A percentile compares a stretch with the other conserved stretches of the same genome.
These are phyloP conservation scores for Lactarius sanguifluus DNA, from an alignment of 768 basidiomycete species.

Conservation along the genomic window DNA sequence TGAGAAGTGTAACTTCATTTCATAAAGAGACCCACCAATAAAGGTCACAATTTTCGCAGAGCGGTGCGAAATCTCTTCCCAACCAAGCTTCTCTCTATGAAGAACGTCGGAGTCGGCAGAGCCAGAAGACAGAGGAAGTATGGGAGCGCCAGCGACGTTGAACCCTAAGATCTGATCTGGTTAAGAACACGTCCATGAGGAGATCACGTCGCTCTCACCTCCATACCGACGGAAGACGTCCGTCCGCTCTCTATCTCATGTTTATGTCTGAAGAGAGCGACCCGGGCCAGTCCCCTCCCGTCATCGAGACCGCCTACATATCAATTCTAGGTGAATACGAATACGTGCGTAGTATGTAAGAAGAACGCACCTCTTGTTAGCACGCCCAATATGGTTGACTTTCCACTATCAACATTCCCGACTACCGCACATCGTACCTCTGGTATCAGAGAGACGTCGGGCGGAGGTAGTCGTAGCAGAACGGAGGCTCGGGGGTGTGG, in stretches of 20 bases:
- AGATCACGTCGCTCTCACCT: conserved; percentile 50
- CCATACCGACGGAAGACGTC: conserved; percentile 96
- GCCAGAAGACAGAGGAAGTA: conserved; percentile 64
- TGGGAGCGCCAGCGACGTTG: conserved; percentile 68
- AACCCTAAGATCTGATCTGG: conserved; percentile 82
- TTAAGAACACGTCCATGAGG: neutral
- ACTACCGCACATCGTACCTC: conserved; percentile 96
- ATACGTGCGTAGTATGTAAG: conserved; percentile 29
- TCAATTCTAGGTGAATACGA: conserved; percentile 27
- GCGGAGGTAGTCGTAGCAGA: conserved; percentile 73
- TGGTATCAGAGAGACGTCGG: conserved; percentile 71
- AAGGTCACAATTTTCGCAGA: conserved; percentile 94
- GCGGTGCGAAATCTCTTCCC: conserved; percentile 91
- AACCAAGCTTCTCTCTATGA: conserved; percentile 84
- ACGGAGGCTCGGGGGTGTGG: conserved; percentile 57
- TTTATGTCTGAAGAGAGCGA: conserved; percentile 92
- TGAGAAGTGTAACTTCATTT: neutral
- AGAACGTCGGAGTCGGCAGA: conserved; percentile 61
- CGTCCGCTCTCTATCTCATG: conserved; percentile 96
- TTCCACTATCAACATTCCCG: conserved; percentile 93
- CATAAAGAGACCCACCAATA: conserved; percentile 53
- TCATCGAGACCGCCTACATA: conserved; percentile 70
- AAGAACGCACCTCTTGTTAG: conserved; percentile 75
- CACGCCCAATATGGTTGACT: conserved; percentile 92
- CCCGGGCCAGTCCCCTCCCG: conserved; percentile 77